Evolutionary conservation across 2,329 filamentous ascomycete genomes (phyloP).

Genomic region (Alternaria ethzedia): DNA sequence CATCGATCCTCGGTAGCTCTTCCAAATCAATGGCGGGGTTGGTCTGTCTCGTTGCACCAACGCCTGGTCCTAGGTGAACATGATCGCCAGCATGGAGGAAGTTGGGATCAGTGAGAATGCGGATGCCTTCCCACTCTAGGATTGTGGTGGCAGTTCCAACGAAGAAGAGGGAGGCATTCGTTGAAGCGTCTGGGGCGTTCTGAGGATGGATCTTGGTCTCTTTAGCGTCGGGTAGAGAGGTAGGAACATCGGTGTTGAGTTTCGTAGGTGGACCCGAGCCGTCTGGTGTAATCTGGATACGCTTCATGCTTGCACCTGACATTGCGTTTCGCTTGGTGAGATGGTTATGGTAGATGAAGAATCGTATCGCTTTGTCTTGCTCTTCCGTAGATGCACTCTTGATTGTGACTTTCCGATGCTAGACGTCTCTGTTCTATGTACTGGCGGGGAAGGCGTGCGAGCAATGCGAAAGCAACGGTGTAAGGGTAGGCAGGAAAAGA

Average conservation of each 20-base stretch:
- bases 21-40: slow-evolving; percentile 67
- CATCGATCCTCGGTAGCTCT: slow-evolving; percentile 65
- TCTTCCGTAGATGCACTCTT: background rate
- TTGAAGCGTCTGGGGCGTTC: slow-evolving; percentile 42
- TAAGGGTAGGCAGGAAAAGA: slow-evolving; percentile 36
- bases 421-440: slow-evolving; percentile 3
- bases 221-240: slow-evolving; percentile 52
- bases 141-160: slow-evolving; percentile 65
- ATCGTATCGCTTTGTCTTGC: background rate
- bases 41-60: slow-evolving; percentile 61
- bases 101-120: slow-evolving; percentile 59
- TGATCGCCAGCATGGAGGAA: slow-evolving; percentile 71
- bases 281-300: slow-evolving; percentile 50
- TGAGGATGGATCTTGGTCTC: slow-evolving; percentile 54
- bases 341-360: background rate
- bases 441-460: slow-evolving; percentile 5
- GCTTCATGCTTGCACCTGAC: slow-evolving; percentile 44
- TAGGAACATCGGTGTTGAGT: slow-evolving; percentile 43
- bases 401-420: slow-evolving; percentile 1
- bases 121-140: slow-evolving; percentile 60
- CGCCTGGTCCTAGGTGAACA: slow-evolving; percentile 70
- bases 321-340: background rate
- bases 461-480: slow-evolving; percentile 24
- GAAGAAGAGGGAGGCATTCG: slow-evolving; percentile 59
- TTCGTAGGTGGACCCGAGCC: slow-evolving; percentile 49